Conservation (phyloP, 129 eudicot species). For the sunflower (Helianthus annuus) region DNA sequence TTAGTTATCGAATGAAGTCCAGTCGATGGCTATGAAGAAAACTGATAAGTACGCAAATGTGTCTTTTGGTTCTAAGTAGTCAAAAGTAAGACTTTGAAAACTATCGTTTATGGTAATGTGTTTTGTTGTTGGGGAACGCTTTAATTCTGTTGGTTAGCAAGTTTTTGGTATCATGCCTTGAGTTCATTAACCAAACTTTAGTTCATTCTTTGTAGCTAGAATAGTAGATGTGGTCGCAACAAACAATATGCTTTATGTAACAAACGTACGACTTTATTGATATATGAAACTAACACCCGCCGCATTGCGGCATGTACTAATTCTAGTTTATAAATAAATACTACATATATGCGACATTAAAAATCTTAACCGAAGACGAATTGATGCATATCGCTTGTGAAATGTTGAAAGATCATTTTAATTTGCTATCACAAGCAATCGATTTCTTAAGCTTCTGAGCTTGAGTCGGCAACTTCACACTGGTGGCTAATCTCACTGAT, state of each 20-base stretch:
- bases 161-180: no score
- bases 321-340: no score
- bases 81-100: neutral
- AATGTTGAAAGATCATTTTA: neutral
- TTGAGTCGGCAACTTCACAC: slow-evolving; percentile 63
- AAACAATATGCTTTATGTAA: no score
- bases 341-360: no score
- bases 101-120: slow-evolving; percentile 5
- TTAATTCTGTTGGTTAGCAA: neutral
- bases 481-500: slow-evolving; percentile 62
- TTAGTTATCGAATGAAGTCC: neutral
- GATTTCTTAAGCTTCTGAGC: neutral
- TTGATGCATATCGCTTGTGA: no score
- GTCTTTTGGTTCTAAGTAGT: slow-evolving; percentile 2
- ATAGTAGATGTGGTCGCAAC: no score
- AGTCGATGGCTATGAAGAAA: slow-evolving; percentile 47
- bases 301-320: no score
- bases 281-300: no score
- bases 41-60: slow-evolving; percentile 25
- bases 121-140: slow-evolving; percentile 23
- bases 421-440: neutral
- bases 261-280: no score
- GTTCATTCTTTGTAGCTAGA: no score
- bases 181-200: no score
- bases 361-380: no score